Percentiles rank a stretch among this genome's conserved stretches.
Conservation (phyloP, 768 basidiomycete species). For the Lactifluus subvellereus region DNA sequence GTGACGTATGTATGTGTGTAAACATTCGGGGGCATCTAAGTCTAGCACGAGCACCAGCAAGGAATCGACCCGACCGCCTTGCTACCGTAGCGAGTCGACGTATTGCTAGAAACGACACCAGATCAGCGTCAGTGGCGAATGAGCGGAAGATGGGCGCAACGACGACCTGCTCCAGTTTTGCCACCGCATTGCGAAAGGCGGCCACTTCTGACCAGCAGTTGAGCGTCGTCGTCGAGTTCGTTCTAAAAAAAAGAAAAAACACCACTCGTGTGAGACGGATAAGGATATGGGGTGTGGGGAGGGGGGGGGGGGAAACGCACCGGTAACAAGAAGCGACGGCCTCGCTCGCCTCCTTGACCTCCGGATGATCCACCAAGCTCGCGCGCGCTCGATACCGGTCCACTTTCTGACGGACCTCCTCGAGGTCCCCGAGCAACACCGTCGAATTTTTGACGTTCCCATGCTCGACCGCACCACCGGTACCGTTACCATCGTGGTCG, state of each 20-base stretch:
- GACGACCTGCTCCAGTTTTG: constrained; percentile 61
- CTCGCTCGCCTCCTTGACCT: constrained; percentile 50
- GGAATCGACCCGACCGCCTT: background rate
- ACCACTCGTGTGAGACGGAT: too few relatives aligned
- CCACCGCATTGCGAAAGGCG: constrained; percentile 64
- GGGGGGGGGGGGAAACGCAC: constrained; percentile 37
- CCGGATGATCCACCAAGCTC: constrained; percentile 48
- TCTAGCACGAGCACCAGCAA: background rate
- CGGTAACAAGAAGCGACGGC: constrained; percentile 70
- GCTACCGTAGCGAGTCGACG: constrained; percentile 44
- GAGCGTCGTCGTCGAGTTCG: constrained; percentile 48
- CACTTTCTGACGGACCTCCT: constrained; percentile 67
- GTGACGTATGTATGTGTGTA: background rate
- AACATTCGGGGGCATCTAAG: too few relatives aligned
- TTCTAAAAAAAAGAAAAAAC: constrained; percentile 22
- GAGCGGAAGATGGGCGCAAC: background rate
- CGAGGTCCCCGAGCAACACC: constrained; percentile 65
- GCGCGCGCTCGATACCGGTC: constrained; percentile 58
- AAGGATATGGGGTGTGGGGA: too few relatives aligned
- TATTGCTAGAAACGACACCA: constrained; percentile 44
- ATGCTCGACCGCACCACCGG: constrained; percentile 24
- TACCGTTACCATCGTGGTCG: constrained; percentile 27
- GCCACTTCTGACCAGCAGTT: constrained; percentile 72
- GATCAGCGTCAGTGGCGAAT: background rate
- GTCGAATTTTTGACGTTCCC: constrained; percentile 52